Conservation (phyloP, 768 basidiomycete species). For the Kwoniella dejecticola region DNA sequence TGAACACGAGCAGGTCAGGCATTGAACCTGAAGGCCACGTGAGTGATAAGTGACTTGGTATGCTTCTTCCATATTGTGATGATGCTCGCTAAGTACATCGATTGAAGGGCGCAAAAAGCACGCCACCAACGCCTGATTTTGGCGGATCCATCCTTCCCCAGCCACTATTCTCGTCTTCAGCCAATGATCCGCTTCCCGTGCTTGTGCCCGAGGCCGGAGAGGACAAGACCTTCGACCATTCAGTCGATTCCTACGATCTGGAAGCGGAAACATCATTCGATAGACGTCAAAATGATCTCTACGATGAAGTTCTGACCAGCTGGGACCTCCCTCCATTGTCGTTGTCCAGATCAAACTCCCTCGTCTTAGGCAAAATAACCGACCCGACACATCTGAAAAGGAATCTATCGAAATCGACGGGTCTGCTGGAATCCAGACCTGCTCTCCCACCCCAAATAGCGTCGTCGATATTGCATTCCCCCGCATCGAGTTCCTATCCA, state of each 20-base stretch:
- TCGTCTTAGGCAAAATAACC: neutral
- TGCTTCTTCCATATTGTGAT: too few relatives aligned
- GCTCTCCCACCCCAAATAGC: neutral
- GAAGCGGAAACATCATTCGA: conserved; percentile 11
- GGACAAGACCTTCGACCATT: too few relatives aligned
- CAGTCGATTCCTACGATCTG: neutral
- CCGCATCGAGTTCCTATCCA: conserved; percentile 10
- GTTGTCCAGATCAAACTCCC: conserved; percentile 2
- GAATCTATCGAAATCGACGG: conserved; percentile 4
- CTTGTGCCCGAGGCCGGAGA: neutral
- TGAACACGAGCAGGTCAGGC: too few relatives aligned
- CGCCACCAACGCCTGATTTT: conserved; percentile 4
- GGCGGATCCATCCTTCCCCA: neutral
- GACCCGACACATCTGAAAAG: neutral
- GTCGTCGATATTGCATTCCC: conserved; percentile 6
- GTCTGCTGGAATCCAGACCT: neutral
- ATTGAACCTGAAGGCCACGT: too few relatives aligned
- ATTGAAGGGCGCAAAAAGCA: too few relatives aligned
- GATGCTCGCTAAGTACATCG: too few relatives aligned
- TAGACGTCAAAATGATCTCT: conserved; percentile 8
- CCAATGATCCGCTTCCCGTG: neutral
- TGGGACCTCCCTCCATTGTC: conserved; percentile 9
- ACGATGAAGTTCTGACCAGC: conserved; percentile 12
- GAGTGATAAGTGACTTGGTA: too few relatives aligned
- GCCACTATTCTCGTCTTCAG: neutral